Evolutionary conservation across 179 eudicot genomes (phyloP), one percentile per base, ranked within the genome.

Genomic region (Beta lomatogona): DNA sequence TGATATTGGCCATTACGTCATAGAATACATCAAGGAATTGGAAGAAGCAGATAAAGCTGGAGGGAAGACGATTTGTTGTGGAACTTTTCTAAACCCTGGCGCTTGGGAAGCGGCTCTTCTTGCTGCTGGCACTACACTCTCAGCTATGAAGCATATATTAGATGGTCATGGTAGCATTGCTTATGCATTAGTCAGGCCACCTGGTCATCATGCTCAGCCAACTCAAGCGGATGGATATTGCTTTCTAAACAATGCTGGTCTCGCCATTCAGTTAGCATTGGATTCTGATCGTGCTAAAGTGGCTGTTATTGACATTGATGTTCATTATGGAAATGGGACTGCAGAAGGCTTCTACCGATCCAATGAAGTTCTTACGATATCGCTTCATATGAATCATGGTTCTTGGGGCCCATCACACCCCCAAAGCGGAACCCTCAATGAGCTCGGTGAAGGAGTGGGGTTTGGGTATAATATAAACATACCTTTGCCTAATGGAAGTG

Each of bases 341-440:
- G 97, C 98, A 18, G 91, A 94, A 82, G 98, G 99, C 12, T 96
- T 96, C 79, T 94, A 92, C 63, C 50, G 75, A 10, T 90, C 98
- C 0, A 85, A 88, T 85, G 84, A 88, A 81, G 98, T 96, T 63
- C 93, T 96, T 22, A 94, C 99, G 11, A 80, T 94, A 48, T 96
- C 99, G 1, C 94, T 96, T 83, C 99, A 96, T 80, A 96, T 96
- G 99, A 94, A 92, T 82, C 99, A 96, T 80, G 91, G 99, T 79
- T 91, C 99, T 21, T 96, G 99, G 99, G 99, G 99, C 5, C 85
- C 96, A 0, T 96, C 99, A 54, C 94, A 96, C 89, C 98, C 99
- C 0, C 99, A 96, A 68, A 88, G 77, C 71, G 98, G 97, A 50
- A 80, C 83, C 46, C 78, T 88, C 75, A 89, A 91, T 82, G 98